Base-by-base conservation (phyloP, 192 early-diverging fungal species). In the Jimgerdemannia flammicorona region DNA sequence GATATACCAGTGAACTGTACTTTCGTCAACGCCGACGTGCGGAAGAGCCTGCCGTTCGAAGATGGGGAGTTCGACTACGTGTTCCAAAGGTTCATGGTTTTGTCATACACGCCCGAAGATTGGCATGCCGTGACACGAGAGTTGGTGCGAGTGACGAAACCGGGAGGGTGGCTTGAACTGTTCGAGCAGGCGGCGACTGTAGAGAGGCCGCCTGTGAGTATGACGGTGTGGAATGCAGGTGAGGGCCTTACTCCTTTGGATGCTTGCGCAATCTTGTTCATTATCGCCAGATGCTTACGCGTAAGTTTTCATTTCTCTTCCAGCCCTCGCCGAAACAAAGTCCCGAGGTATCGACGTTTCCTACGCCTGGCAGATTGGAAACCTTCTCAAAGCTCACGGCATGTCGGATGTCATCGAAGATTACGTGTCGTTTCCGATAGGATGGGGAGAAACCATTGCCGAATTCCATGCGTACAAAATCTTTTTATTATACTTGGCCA, bases 111-210 rank as follows among this genome's bases (percentile, higher is more conserved):
- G 4, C 75, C 67, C 54, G 78, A 83, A 10, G 44, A 72, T 11
- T 83, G 81, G 81, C 63, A 74, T 43, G 64, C 70, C 40, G 72
- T 40, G 17, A 77, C 82, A 59, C 70, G 73, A 44, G 79, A 80
- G 20, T 74, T 77, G 64, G 72, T 71, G 64, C 73, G 77, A 9
- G 69, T 80, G 4, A 67, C 81, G 3, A 75, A 78, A 43, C 81
- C 75, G 17, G 73, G 75, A 6, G 81, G 80, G 44, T 82, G 73
- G 54, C 79, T 83, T 19, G 79, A 85, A 64, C 78, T 82, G 29
- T 77, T 82, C 3, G 84, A 82, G 40, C 44, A 75, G 3, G 75
- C 79, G 43, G 6, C 78, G 14, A 44, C 66, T 3, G 67, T 79
- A 18, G 73, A 77, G 7, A 70, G 49, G 49, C 49, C 49, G 14